Percentiles rank a stretch among this genome's conserved stretches.
Evolutionary conservation across 2,329 filamentous ascomycete genomes (phyloP).

Genomic region (Colletotrichum musicola): DNA sequence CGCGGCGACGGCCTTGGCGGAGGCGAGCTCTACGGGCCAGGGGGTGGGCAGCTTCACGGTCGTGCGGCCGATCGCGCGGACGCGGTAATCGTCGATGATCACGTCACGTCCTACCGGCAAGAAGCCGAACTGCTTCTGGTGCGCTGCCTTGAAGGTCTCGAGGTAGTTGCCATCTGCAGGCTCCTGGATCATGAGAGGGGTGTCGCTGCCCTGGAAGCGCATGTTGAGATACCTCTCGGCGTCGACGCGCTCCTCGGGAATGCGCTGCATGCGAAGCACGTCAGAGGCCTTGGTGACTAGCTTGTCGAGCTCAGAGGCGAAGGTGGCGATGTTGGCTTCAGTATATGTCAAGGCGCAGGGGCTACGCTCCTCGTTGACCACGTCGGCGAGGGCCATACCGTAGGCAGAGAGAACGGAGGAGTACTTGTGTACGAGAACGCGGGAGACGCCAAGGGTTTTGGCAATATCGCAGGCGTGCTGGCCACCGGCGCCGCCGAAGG

Average conservation of each 20-base stretch:
- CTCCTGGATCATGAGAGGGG: conserved; percentile 54
- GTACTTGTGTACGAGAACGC: conserved; percentile 53
- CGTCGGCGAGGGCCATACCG: conserved; percentile 55
- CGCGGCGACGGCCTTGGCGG: conserved; percentile 1
- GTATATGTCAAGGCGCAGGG: conserved; percentile 45
- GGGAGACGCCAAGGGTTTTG: conserved; percentile 50
- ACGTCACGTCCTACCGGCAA: conserved; percentile 51
- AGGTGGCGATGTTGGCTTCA: conserved; percentile 33
- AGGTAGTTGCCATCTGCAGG: conserved; percentile 46
- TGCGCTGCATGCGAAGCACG: conserved; percentile 50
- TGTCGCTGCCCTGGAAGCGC: conserved; percentile 58
- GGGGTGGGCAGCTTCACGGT: conserved; percentile 25
- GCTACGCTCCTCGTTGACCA: conserved; percentile 50
- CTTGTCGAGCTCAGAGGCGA: conserved; percentile 43
- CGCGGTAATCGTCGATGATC: conserved; percentile 57
- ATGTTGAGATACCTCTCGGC: conserved; percentile 57
- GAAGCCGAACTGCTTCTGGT: conserved; percentile 58
- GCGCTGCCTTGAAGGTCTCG: conserved; percentile 50
- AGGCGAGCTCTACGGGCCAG: conserved; percentile 29
- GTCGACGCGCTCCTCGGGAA: conserved; percentile 22
- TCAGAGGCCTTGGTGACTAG: conserved; percentile 48
- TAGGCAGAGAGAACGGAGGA: conserved; percentile 53
- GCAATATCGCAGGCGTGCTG: conserved; percentile 59
- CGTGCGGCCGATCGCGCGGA: conserved; percentile 51
- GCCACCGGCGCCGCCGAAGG: conserved; percentile 49